Percentiles rank a stretch among this genome's conserved stretches.
Conservation (phyloP, 352 stramenopile species). For the Pythium aquatile region DNA sequence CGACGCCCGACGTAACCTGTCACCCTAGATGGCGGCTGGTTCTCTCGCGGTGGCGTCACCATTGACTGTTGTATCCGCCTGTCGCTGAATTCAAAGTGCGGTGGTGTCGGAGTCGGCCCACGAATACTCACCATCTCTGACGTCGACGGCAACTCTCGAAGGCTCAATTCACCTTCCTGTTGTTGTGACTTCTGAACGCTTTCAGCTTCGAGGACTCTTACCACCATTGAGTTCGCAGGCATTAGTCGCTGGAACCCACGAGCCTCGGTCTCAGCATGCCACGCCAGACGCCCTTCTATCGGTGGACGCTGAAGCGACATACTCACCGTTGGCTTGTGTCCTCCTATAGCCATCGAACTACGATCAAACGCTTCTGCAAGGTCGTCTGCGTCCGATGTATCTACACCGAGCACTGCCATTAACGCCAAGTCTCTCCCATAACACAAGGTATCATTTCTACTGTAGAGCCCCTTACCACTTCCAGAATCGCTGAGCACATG, state of each 20-base stretch:
- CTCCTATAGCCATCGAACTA: background rate
- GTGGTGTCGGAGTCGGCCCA: slow-evolving; percentile 2
- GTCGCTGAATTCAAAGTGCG: background rate
- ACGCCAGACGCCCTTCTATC: background rate
- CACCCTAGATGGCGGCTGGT: background rate
- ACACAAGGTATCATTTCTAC: background rate
- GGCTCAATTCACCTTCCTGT: background rate
- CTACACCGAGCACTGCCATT: slow-evolving; percentile 1
- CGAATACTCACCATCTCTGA: slow-evolving; percentile 42
- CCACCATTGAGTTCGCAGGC: background rate
- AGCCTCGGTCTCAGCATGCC: background rate
- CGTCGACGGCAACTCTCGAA: slow-evolving; percentile 38
- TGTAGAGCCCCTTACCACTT: slow-evolving; percentile 7
- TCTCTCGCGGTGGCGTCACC: background rate
- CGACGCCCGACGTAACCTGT: background rate
- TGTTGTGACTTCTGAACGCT: background rate
- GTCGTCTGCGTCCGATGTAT: slow-evolving; percentile 31
- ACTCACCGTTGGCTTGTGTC: background rate
- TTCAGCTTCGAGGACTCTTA: background rate
- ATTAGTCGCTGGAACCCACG: background rate
- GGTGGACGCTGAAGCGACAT: background rate
- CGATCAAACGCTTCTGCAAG: slow-evolving; percentile 28
- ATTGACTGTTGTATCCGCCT: background rate
- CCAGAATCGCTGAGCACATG: slow-evolving; percentile 18
- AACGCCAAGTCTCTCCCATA: background rate